Percentiles rank a stretch among this genome's conserved stretches.
Evolutionary conservation across 2,329 filamentous ascomycete species (phyloP).

Genomic region (Phaeomoniella chlamydospora): DNA sequence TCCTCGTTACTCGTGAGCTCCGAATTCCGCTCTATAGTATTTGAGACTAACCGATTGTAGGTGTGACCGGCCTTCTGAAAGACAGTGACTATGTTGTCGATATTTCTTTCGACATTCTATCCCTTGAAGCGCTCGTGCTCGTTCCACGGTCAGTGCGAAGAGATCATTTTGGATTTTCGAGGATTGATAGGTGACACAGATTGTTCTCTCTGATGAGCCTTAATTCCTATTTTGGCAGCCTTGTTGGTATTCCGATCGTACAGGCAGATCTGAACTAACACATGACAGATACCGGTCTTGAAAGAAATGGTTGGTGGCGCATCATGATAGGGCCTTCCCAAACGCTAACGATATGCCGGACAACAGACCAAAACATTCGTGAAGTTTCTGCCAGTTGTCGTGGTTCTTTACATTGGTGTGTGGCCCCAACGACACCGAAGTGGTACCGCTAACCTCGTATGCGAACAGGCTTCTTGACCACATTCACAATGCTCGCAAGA

Average conservation of each 20-base stretch:
- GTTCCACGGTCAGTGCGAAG: conserved; percentile 45
- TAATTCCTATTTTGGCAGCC: conserved; percentile 77
- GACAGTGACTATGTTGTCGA: conserved; percentile 52
- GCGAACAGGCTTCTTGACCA: conserved; percentile 73
- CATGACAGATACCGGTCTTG: conserved; percentile 58
- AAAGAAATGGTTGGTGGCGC: conserved; percentile 62
- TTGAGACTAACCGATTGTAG: conserved; percentile 21
- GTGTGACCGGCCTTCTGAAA: conserved; percentile 51
- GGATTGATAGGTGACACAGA: conserved; percentile 22
- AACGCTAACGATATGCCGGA: too few species aligned
- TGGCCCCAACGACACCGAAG: too few species aligned
- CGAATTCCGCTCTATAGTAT: neutral
- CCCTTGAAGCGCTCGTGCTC: conserved; percentile 77
- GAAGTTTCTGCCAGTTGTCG: conserved; percentile 64
- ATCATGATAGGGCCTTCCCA: too few species aligned
- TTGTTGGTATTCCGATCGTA: conserved; percentile 28
- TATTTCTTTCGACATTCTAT: conserved; percentile 74
- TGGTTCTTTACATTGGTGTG: conserved; percentile 63
- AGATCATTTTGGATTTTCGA: conserved; percentile 2
- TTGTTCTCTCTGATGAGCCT: conserved; percentile 78
- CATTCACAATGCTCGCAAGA: conserved; percentile 47
- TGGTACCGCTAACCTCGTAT: too few species aligned
- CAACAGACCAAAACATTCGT: conserved; percentile 65
- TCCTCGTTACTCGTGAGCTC: conserved; percentile 58
- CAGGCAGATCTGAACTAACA: too few species aligned